These are phyloP conservation scores for Zygnema circumcarinatum DNA, from an alignment of 139 green algal genomes.

Conservation along the genomic window DNA sequence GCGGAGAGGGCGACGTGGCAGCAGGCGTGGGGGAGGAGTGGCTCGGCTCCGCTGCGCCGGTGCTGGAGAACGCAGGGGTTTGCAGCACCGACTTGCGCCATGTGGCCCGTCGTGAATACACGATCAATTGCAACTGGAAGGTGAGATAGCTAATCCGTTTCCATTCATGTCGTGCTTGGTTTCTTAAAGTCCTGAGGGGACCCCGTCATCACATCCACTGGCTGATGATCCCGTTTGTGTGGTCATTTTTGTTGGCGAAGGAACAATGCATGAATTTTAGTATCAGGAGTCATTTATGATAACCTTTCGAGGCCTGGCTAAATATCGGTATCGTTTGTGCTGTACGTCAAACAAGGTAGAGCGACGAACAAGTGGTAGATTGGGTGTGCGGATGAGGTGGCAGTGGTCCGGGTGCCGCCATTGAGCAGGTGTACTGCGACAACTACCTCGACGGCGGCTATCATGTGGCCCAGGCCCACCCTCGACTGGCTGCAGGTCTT, in stretches of 20 bases:
- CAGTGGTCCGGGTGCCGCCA: too few species aligned
- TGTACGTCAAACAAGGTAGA: too few species aligned
- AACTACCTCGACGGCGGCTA: conserved; percentile 72
- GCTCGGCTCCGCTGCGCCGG: too few species aligned
- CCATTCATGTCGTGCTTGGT: not conserved
- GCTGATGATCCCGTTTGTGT: not conserved
- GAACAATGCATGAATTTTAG: not conserved
- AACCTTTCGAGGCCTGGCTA: too few species aligned
- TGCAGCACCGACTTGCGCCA: not conserved
- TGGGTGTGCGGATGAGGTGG: not conserved
- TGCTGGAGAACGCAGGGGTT: not conserved
- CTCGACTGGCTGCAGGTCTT: not conserved
- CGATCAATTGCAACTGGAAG: conserved; percentile 76
- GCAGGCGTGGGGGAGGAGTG: too few species aligned
- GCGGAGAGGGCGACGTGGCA: too few species aligned
- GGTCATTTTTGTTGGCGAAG: not conserved
- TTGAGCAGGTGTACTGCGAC: conserved; percentile 62
- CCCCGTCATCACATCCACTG: not conserved
- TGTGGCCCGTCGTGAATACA: not conserved
- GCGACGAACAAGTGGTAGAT: too few species aligned
- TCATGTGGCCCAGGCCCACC: conserved; percentile 1
- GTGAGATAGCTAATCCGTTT: conserved; percentile 40
- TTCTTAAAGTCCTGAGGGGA: not conserved
- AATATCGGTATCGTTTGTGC: too few species aligned
- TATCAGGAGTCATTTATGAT: not conserved